A percentile compares a stretch with the other conserved stretches of the same genome.
Conservation (phyloP, 768 basidiomycete genomes). For the Hysterangium stoloniferum region DNA sequence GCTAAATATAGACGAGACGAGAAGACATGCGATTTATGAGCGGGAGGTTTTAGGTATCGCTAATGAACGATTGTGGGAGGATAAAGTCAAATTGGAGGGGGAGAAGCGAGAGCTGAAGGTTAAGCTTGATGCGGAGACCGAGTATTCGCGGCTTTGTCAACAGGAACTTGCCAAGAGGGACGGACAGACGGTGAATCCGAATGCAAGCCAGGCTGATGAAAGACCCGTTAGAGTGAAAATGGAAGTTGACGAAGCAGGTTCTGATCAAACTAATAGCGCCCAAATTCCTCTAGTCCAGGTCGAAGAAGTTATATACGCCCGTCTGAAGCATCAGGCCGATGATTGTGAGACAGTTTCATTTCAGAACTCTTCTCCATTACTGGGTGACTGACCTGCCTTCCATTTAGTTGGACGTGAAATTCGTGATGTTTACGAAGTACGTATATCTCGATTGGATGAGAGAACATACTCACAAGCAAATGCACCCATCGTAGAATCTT, state of each 20-base stretch:
- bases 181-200: too few species aligned
- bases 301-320: neutral
- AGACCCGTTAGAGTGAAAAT: neutral
- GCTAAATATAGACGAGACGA: neutral
- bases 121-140: neutral
- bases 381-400: neutral
- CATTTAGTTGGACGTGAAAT: neutral
- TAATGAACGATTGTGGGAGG: conserved; percentile 4
- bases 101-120: conserved; percentile 4
- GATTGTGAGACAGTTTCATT: neutral
- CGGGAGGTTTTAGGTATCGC: neutral
- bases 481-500: too few species aligned
- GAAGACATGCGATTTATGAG: neutral
- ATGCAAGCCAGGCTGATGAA: neutral
- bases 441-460: neutral
- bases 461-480: neutral
- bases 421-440: neutral
- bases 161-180: neutral
- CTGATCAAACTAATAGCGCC: neutral
- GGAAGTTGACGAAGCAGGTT: neutral
- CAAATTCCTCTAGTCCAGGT: neutral
- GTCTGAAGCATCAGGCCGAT: neutral
- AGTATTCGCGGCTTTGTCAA: neutral
- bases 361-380: neutral
- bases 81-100: conserved; percentile 1